A percentile compares a stretch with the other conserved stretches of the same genome.
phyloP scores from a whole-genome alignment of 305 asterid genomes.

The Solanum hybrid region DNA sequence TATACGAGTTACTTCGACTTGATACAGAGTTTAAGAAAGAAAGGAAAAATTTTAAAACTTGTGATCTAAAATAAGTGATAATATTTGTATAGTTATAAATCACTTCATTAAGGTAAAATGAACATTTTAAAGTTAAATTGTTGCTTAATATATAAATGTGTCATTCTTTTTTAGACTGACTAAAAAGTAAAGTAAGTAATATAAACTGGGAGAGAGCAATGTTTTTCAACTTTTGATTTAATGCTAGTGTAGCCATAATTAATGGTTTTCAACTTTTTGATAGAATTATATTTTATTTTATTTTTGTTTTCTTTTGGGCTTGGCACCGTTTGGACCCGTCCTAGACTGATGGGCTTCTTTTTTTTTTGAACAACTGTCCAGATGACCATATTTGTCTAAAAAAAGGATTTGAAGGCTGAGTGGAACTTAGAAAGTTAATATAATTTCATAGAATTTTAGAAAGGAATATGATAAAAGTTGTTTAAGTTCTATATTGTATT shows the following conservation, averaged over 20 bases:
- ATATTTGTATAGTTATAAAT: too few species aligned
- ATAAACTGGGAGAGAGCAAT: neutral
- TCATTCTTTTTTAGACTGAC: too few species aligned
- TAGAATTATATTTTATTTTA: neutral
- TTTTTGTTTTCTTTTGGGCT: neutral
- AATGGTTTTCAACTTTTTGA: neutral
- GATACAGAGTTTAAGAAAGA: neutral
- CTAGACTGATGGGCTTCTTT: neutral
- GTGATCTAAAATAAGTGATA: neutral
- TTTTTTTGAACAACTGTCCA: neutral
- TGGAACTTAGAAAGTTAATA: neutral
- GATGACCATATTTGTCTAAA: neutral
- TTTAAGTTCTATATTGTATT: neutral
- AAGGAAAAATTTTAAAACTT: rapidly evolving
- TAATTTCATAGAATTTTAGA: neutral
- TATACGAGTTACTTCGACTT: neutral
- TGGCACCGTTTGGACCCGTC: neutral
- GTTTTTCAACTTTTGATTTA: neutral
- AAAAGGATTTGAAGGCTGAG: neutral
- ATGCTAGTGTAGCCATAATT: too few species aligned
- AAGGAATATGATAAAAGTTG: neutral
- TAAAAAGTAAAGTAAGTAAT: too few species aligned
- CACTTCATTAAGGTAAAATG: neutral
- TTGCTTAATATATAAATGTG: too few species aligned
- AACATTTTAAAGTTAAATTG: too few species aligned